Conservation (phyloP, 75 land plant genomes). For the Picea glauca region DNA sequence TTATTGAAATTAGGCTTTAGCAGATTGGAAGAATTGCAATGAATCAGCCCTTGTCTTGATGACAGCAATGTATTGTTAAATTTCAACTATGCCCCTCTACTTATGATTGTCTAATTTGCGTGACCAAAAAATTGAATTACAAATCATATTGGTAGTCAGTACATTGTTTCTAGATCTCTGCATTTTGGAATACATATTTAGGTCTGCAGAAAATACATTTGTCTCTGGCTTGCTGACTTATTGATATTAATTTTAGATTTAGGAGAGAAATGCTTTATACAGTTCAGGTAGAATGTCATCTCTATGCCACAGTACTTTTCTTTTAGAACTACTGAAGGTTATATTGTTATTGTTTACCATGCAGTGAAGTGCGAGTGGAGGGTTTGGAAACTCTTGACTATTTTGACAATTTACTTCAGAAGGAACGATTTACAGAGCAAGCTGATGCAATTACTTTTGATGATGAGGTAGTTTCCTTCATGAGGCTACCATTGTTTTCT, state of each 20-base stretch:
- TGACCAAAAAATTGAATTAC: not conserved
- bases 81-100: not conserved
- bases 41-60: not conserved
- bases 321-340: not conserved
- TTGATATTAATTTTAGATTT: not conserved
- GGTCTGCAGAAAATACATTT: too few relatives aligned
- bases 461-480: slow-evolving; percentile 23
- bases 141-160: not conserved
- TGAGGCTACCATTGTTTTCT: not conserved
- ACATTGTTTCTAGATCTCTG: not conserved
- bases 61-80: not conserved
- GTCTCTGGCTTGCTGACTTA: not conserved
- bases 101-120: not conserved
- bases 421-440: slow-evolving; percentile 35
- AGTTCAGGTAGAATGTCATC: not conserved
- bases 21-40: not conserved
- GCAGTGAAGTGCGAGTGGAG: slow-evolving; percentile 45
- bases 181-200: slow-evolving; percentile 6
- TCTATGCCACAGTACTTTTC: not conserved
- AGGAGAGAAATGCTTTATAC: not conserved
- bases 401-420: slow-evolving; percentile 26
- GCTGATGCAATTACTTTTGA: slow-evolving; percentile 47
- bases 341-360: slow-evolving; percentile 5
- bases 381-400: slow-evolving; percentile 41
- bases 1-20: not conserved